phyloP scores from a whole-genome alignment of 148 eudicot species.

The Fagopyrum homotropicum region DNA sequence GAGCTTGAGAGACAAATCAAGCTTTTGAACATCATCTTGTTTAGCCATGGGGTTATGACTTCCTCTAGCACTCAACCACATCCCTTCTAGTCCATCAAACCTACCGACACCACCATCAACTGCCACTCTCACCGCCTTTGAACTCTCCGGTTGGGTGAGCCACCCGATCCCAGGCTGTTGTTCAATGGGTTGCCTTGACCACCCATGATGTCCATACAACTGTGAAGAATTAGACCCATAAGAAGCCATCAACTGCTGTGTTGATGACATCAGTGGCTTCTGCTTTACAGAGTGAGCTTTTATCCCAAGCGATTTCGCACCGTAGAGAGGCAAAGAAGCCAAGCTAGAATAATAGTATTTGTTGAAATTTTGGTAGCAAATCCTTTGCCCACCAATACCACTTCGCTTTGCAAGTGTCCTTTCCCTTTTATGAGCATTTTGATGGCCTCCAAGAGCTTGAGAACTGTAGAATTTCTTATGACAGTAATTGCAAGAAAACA shows the following conservation, averaged over 20 bases:
- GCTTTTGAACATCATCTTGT: slow-evolving; percentile 64
- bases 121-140: slow-evolving; percentile 19
- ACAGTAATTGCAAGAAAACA: slow-evolving; percentile 82
- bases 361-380: background rate
- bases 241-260: background rate
- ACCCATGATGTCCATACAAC: slow-evolving; percentile 30
- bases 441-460: slow-evolving; percentile 95
- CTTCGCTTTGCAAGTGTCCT: slow-evolving; percentile 46
- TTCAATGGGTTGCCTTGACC: slow-evolving; percentile 47
- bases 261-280: slow-evolving; percentile 18
- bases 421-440: slow-evolving; percentile 86
- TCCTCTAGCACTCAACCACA: slow-evolving; percentile 16
- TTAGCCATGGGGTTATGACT: slow-evolving; percentile 22
- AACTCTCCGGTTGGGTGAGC: slow-evolving; percentile 24
- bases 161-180: slow-evolving; percentile 49
- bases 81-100: slow-evolving; percentile 25
- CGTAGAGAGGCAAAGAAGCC: slow-evolving; percentile 39
- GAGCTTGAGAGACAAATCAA: slow-evolving; percentile 82
- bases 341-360: slow-evolving; percentile 23
- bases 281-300: slow-evolving; percentile 42
- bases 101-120: slow-evolving; percentile 33
- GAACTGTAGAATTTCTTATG: slow-evolving; percentile 81
- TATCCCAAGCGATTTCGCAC: slow-evolving; percentile 37
- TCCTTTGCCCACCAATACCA: background rate
- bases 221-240: slow-evolving; percentile 14